phyloP scores from a whole-genome alignment of 2,329 filamentous ascomycete genomes.

The Aureobasidium sp. region DNA sequence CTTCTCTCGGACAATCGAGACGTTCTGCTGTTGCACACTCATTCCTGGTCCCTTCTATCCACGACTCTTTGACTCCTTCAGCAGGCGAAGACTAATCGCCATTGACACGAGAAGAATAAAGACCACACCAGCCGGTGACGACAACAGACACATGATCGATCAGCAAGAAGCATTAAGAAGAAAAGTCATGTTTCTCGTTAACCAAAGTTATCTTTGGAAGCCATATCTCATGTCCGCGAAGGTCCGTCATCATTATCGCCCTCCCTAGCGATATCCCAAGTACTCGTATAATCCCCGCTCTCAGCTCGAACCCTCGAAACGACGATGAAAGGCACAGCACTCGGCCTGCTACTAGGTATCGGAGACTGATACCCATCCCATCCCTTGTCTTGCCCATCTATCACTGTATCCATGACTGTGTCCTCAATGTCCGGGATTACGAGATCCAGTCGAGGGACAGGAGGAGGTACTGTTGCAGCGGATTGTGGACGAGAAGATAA shows the following conservation, averaged over 20 bases:
- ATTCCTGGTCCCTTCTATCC: too few species aligned
- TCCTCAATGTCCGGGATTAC: conserved; percentile 5
- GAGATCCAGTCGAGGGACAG: not conserved
- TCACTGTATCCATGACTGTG: not conserved
- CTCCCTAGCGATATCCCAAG: not conserved
- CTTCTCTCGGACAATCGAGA: too few species aligned
- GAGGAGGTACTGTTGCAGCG: not conserved
- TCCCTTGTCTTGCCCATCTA: not conserved
- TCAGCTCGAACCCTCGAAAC: not conserved
- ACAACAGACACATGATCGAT: not conserved
- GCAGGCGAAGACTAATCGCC: too few species aligned
- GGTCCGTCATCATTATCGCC: not conserved
- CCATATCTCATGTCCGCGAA: not conserved
- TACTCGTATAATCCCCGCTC: not conserved
- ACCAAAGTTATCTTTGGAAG: not conserved
- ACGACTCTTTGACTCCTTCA: too few species aligned
- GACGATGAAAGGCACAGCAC: not conserved
- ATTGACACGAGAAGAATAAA: not conserved
- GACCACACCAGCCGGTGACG: not conserved
- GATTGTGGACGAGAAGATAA: not conserved
- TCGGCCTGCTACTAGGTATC: not conserved
- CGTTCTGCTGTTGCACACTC: too few species aligned
- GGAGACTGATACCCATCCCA: not conserved
- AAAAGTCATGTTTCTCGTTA: not conserved
- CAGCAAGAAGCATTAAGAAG: not conserved